Evolutionary conservation across 257 asterid species (phyloP).

Genomic region (Solanum paucissectum): DNA sequence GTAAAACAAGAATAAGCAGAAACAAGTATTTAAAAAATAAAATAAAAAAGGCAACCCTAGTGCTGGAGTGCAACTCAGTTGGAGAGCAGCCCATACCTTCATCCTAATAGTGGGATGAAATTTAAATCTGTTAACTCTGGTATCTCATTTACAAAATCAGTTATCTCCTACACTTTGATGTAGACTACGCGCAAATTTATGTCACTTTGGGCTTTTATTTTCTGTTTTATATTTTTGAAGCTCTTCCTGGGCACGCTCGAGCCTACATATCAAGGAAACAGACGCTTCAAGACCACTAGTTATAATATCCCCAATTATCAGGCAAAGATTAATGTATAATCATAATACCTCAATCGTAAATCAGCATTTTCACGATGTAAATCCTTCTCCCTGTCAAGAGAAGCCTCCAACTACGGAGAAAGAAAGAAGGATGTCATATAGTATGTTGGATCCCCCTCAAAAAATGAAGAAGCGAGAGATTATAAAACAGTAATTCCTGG

Average conservation of each 20-base stretch:
- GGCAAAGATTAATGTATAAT: background rate
- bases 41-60: background rate
- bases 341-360: conserved; percentile 57
- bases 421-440: background rate
- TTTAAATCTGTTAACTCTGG: background rate
- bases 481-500: background rate
- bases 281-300: background rate
- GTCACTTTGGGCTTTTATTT: conserved; percentile 3
- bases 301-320: background rate
- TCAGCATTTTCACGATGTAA: conserved; percentile 59
- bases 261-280: conserved; percentile 7
- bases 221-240: conserved; percentile 54
- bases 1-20: background rate
- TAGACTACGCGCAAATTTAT: background rate
- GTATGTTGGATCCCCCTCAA: background rate
- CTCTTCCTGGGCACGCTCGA: conserved; percentile 53
- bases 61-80: background rate
- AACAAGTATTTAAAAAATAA: background rate
- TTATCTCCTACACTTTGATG: background rate
- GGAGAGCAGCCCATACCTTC: background rate
- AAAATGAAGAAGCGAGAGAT: background rate
- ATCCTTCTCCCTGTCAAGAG: conserved; percentile 74
- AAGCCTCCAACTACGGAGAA: conserved; percentile 54
- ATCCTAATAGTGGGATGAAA: background rate
- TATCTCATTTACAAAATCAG: background rate